Evolutionary conservation across 2,329 filamentous ascomycete genomes (phyloP).

Genomic region (Hymenoscyphus linearis): DNA sequence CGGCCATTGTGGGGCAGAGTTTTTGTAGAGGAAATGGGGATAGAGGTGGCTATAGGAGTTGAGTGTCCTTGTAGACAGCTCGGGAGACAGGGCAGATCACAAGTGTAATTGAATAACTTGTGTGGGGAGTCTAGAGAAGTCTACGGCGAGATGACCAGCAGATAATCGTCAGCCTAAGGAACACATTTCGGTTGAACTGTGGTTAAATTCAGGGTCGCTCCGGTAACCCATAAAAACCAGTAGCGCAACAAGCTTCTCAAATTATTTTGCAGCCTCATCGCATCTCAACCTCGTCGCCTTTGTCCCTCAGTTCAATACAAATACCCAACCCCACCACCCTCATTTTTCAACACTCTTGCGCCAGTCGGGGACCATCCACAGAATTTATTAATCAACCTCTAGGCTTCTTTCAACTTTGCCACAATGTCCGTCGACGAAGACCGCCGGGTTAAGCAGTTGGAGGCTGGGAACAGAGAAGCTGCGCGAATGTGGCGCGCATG

Average conservation of each 20-base stretch:
- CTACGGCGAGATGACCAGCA: not conserved
- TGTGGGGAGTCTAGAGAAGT: slow-evolving; percentile 9
- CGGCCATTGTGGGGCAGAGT: slow-evolving; percentile 40
- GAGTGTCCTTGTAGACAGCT: not conserved
- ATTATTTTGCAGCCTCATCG: slow-evolving; percentile 3
- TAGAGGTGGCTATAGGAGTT: not conserved
- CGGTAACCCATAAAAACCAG: not conserved
- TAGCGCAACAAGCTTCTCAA: not conserved
- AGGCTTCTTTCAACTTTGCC: not conserved
- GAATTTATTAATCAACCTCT: not conserved
- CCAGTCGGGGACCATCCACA: not conserved
- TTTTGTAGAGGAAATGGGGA: not conserved
- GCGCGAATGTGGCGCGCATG: slow-evolving; percentile 87
- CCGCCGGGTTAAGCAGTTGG: slow-evolving; percentile 26
- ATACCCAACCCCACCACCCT: not conserved
- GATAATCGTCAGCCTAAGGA: not conserved
- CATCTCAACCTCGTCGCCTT: not conserved
- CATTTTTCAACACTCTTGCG: not conserved
- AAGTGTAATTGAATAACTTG: slow-evolving; percentile 24
- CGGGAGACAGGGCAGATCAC: slow-evolving; percentile 1
- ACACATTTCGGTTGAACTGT: not conserved
- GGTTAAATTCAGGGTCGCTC: not conserved
- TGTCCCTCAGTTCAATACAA: no score
- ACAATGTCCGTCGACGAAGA: slow-evolving; percentile 30
- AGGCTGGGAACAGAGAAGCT: slow-evolving; percentile 36